phyloP scores from a whole-genome alignment of 805 yeast species.

The Candida krabiensis region DNA sequence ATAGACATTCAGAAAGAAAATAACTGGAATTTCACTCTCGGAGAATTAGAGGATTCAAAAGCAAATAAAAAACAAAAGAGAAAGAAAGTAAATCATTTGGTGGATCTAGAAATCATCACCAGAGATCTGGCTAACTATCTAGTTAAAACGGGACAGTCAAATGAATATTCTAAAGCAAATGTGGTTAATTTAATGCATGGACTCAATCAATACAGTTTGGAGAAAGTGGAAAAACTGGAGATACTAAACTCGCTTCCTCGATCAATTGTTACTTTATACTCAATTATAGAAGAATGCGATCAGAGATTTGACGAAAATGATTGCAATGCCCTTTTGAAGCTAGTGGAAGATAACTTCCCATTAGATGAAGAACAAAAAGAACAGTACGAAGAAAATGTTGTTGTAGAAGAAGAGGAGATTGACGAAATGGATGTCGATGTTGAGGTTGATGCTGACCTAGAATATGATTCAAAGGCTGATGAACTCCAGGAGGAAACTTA shows the following conservation, averaged over 20 bases:
- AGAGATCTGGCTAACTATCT: slow-evolving; percentile 47
- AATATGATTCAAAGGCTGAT: slow-evolving; percentile 23
- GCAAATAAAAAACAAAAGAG: slow-evolving; percentile 29
- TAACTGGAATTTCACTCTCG: slow-evolving; percentile 44
- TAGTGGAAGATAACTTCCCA: slow-evolving; percentile 57
- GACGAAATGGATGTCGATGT: slow-evolving; percentile 12
- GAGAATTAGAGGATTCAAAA: slow-evolving; percentile 10
- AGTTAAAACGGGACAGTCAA: slow-evolving; percentile 34
- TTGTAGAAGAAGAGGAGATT: slow-evolving; percentile 16
- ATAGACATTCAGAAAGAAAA: slow-evolving; percentile 45
- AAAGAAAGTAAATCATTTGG: slow-evolving; percentile 32
- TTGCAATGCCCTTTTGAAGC: slow-evolving; percentile 56
- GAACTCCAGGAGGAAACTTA: slow-evolving; percentile 29
- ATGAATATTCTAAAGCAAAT: slow-evolving; percentile 29
- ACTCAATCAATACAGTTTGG: slow-evolving; percentile 55
- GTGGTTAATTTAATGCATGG: slow-evolving; percentile 39
- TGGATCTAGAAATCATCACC: slow-evolving; percentile 51
- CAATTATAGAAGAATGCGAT: slow-evolving; percentile 91
- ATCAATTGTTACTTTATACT: slow-evolving; percentile 73
- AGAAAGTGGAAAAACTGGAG: slow-evolving; percentile 82
- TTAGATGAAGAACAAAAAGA: slow-evolving; percentile 31
- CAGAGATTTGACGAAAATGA: slow-evolving; percentile 72
- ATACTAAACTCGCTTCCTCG: slow-evolving; percentile 79
- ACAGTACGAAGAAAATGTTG: slow-evolving; percentile 20
- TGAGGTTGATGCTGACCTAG: slow-evolving; percentile 17